Conservation (phyloP, 2,329 filamentous ascomycete species). For the Paramyrothecium roridum region DNA sequence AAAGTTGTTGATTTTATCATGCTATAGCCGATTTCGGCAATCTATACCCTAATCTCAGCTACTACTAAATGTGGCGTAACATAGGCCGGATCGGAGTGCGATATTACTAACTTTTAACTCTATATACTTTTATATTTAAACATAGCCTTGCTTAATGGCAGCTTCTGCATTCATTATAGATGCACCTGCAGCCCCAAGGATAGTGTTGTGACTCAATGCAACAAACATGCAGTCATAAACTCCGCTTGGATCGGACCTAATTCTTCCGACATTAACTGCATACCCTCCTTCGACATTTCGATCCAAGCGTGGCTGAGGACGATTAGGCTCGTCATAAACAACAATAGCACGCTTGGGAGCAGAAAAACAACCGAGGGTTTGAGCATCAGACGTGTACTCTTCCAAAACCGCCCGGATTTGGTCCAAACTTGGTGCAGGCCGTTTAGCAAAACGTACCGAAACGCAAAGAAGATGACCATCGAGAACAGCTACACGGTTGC, state of each 20-base stretch:
- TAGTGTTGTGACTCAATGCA: constrained; percentile 81
- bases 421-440: constrained; percentile 70
- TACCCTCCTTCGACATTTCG: constrained; percentile 83
- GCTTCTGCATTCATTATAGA: constrained; percentile 94
- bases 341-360: constrained; percentile 79
- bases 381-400: constrained; percentile 77
- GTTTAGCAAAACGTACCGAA: constrained; percentile 74
- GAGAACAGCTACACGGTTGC: constrained; percentile 91
- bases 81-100: too few species aligned
- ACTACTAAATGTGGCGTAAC: too few species aligned
- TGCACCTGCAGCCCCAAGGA: constrained; percentile 94
- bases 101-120: too few species aligned
- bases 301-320: constrained; percentile 89
- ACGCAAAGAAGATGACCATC: constrained; percentile 97
- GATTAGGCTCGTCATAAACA: constrained; percentile 85
- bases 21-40: too few species aligned
- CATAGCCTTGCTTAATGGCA: constrained; percentile 82
- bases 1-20: too few species aligned
- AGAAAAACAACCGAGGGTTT: constrained; percentile 80
- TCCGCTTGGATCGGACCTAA: constrained; percentile 80
- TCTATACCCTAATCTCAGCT: too few species aligned
- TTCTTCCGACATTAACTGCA: constrained; percentile 83
- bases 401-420: constrained; percentile 77
- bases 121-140: constrained; percentile 38
- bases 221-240: constrained; percentile 96